phyloP scores from a whole-genome alignment of 495 filamentous ascomycete species.

The Penicillium roqueforti region DNA sequence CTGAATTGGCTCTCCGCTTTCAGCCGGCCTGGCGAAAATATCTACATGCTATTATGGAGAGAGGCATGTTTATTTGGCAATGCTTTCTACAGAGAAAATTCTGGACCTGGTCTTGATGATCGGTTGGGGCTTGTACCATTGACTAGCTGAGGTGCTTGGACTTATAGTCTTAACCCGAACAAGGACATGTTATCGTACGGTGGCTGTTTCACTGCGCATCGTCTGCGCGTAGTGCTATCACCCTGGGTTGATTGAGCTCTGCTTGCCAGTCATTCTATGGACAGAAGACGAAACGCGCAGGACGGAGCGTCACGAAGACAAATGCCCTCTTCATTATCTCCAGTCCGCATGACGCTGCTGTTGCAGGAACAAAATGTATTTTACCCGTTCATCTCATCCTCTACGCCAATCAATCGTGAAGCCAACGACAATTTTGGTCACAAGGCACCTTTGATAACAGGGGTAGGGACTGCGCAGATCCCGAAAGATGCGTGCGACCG shows the following conservation, averaged over 20 bases:
- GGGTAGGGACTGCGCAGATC: neutral
- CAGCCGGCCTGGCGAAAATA: slow-evolving; percentile 23
- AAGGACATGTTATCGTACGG: too few species aligned
- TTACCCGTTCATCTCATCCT: neutral
- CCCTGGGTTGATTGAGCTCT: neutral
- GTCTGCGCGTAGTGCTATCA: neutral
- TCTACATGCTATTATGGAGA: slow-evolving; percentile 17
- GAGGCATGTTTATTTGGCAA: slow-evolving; percentile 16
- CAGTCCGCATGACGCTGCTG: neutral
- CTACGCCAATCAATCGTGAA: neutral
- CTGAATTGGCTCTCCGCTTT: slow-evolving; percentile 22
- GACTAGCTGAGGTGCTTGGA: neutral
- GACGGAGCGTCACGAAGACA: neutral
- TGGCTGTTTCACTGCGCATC: too few species aligned
- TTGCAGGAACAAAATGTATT: neutral
- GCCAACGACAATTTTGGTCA: neutral
- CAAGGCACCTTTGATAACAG: neutral
- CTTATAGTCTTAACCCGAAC: too few species aligned
- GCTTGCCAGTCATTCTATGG: neutral
- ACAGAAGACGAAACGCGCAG: slow-evolving; percentile 1
- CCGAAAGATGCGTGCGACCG: neutral
- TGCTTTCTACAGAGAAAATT: slow-evolving; percentile 17
- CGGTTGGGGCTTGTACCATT: neutral
- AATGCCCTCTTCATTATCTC: neutral
- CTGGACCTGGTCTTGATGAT: slow-evolving; percentile 15